Conservation (phyloP, 495 filamentous ascomycete species). For the Penicillium parvum region DNA sequence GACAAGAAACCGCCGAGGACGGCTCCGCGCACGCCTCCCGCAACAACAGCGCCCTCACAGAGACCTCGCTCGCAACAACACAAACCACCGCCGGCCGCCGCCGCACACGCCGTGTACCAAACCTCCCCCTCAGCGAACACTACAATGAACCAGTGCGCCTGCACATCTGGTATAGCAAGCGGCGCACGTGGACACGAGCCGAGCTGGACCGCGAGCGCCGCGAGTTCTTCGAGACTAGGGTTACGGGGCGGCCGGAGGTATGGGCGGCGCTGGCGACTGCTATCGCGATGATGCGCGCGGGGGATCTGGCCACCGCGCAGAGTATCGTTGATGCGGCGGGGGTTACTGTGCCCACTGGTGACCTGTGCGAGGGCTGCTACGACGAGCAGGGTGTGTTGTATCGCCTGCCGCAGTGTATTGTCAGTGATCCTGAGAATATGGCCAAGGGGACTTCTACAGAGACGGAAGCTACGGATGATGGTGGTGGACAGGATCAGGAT, state of each 20-base stretch:
- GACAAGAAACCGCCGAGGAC: slow-evolving; percentile 14
- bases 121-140: slow-evolving; percentile 38
- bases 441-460: slow-evolving; percentile 28
- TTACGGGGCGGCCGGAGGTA: slow-evolving; percentile 68
- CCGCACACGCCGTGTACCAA: slow-evolving; percentile 13
- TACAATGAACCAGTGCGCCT: slow-evolving; percentile 48
- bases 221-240: slow-evolving; percentile 81
- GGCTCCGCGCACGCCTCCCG: slow-evolving; percentile 10
- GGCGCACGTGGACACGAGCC: slow-evolving; percentile 47
- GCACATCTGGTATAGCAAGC: slow-evolving; percentile 50
- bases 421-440: slow-evolving; percentile 71
- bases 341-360: slow-evolving; percentile 71
- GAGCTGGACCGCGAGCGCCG: slow-evolving; percentile 47
- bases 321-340: slow-evolving; percentile 69
- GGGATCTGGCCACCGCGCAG: slow-evolving; percentile 70
- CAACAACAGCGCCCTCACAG: slow-evolving; percentile 10
- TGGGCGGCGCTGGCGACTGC: slow-evolving; percentile 71
- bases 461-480: slow-evolving; percentile 6
- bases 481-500: slow-evolving; percentile 33
- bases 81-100: slow-evolving; percentile 8
- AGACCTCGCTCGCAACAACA: slow-evolving; percentile 3
- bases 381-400: slow-evolving; percentile 76
- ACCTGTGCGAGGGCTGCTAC: slow-evolving; percentile 70
- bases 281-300: slow-evolving; percentile 56
- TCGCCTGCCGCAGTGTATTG: slow-evolving; percentile 68